Base-by-base conservation (phyloP, 1,284 basidiomycete species). In the Tremellales sp. region DNA sequence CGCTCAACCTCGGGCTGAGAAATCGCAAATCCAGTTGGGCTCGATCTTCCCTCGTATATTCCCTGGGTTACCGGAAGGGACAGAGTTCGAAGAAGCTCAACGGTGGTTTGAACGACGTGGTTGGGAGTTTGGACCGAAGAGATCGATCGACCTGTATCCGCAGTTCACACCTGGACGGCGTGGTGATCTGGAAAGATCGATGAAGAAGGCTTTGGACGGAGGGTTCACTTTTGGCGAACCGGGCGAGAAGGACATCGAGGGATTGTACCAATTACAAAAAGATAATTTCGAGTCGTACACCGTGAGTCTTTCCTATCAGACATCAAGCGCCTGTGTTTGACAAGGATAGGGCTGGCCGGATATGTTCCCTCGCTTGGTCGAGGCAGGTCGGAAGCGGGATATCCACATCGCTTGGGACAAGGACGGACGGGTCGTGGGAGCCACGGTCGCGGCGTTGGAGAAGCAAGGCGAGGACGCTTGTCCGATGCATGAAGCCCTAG, bases 281-380 rank as follows among this genome's bases (percentile, higher is more conserved):
- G 41, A 43, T 12, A 45, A 58, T 43, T 63, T 63, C 37, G 53
- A 49, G 36, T 29, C 40, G 24, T 53, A 40, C 31, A 56, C 51
- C 3, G 58, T 57, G 40, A 46, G 60, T 29, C 25, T 23, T 11
- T 21, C n/a, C n/a, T n/a, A n/a, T n/a, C n/a, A n/a, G n/a, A n/a
- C n/a, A n/a, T n/a, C n/a, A 35, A 11, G 17, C 11, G 41, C 12
- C 15, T 15, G 22, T 23, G 26, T 21, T 31, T 7, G 21, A 25
- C 25, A 15, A 15, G 36, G 6, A 8, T 40, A 62, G 60, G 61
- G 61, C 3, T 62, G 61, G 61, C 61, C 61, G 2, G 61, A 60
- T 46, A 40, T 54, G 49, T 62, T 56, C 31, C 54, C 48, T 11
- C 23, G 21, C 15, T 44, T 61, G 40, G 23, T 58, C 26, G 42